Conservation (phyloP, 768 basidiomycete species). For the Leccinum incarnatum region DNA sequence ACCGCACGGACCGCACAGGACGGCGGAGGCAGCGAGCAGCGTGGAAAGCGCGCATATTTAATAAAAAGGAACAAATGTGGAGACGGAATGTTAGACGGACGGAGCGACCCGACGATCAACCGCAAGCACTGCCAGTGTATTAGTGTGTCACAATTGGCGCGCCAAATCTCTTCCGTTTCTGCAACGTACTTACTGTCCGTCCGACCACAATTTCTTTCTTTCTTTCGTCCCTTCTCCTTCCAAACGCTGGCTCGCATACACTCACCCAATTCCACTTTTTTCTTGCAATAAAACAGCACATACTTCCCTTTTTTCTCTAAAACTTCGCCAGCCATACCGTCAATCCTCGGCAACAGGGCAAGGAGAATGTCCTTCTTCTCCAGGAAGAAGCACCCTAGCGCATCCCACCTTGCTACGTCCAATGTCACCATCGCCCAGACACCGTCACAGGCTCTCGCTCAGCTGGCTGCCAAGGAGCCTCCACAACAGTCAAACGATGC, state of each 20-base stretch:
- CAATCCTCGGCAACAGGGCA: constrained; percentile 54
- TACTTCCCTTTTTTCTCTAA: constrained; percentile 13
- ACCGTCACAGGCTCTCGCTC: constrained; percentile 66
- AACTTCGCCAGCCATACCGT: constrained; percentile 59
- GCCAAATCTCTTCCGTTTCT: constrained; percentile 18
- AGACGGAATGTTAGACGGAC: constrained; percentile 1
- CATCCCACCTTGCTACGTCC: constrained; percentile 40
- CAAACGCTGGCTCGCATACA: constrained; percentile 25
- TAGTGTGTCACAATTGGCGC: constrained; percentile 11
- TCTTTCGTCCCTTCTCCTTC: constrained; percentile 4
- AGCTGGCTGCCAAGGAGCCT: constrained; percentile 40
- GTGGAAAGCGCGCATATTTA: constrained; percentile 5
- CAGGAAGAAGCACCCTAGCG: constrained; percentile 73
- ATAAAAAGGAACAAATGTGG: neutral
- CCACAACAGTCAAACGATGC: constrained; percentile 31
- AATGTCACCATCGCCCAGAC: constrained; percentile 60
- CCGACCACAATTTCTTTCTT: constrained; percentile 9
- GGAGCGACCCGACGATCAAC: neutral
- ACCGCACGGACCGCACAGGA: constrained; percentile 11
- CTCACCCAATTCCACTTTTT: constrained; percentile 1
- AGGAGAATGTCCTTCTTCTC: constrained; percentile 94
- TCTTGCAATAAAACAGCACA: constrained; percentile 12
- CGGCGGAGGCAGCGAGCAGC: constrained; percentile 10
- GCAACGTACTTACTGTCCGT: constrained; percentile 11
- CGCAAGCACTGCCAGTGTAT: too few species aligned